Evolutionary conservation across 768 basidiomycete genomes (phyloP).

Genomic region (Tylopilus plumbeoviolaceoides): DNA sequence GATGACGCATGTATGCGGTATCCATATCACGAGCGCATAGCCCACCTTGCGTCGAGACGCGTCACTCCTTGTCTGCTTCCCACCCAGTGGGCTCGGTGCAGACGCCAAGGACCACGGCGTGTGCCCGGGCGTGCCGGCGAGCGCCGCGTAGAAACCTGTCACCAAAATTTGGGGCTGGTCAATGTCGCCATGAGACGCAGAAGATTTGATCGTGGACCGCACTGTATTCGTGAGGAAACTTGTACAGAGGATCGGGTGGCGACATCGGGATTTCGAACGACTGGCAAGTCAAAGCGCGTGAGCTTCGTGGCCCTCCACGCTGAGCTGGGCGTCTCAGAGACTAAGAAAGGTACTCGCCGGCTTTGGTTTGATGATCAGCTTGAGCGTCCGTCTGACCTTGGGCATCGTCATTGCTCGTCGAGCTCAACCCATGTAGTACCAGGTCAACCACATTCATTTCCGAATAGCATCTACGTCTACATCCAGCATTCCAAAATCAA

Average conservation of each 20-base stretch:
- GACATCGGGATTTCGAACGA: constrained; percentile 28
- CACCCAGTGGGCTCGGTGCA: not conserved
- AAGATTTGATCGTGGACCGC: not conserved
- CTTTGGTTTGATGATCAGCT: constrained; percentile 28
- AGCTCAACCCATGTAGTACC: not conserved
- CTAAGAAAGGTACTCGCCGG: constrained; percentile 18
- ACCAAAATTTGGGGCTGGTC: not conserved
- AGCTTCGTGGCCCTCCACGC: not conserved
- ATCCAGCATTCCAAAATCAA: constrained; percentile 11
- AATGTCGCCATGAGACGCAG: not conserved
- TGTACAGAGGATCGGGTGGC: constrained; percentile 23
- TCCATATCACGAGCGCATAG: no score
- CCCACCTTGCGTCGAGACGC: constrained; percentile 1
- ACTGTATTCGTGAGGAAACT: constrained; percentile 25
- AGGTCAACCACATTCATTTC: not conserved
- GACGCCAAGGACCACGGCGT: constrained; percentile 7
- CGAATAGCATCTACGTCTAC: not conserved
- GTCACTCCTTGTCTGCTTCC: not conserved
- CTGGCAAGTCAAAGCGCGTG: not conserved
- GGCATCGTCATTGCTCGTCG: constrained; percentile 7
- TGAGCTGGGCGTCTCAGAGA: not conserved
- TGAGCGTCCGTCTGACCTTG: constrained; percentile 13
- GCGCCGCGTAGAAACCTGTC: constrained; percentile 22
- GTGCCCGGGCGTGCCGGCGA: constrained; percentile 17
- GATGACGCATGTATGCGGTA: not conserved